Percentiles rank a stretch among this genome's conserved stretches.
phyloP scores from a whole-genome alignment of 1,284 basidiomycete species.

The Pterulicium gracile region DNA sequence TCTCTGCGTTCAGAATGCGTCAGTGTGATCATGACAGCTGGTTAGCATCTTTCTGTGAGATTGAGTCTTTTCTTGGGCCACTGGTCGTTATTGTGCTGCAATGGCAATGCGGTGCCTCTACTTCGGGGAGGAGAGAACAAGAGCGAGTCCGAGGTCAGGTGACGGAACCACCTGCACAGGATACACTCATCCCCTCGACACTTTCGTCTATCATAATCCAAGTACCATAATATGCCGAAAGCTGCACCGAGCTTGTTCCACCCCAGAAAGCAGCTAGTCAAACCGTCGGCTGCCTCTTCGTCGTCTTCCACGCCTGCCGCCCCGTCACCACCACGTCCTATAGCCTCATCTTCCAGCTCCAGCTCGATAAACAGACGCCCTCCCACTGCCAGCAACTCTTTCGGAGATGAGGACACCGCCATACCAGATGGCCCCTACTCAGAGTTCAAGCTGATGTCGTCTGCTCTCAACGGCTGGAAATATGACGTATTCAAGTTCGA shows the following conservation, averaged over 20 bases:
- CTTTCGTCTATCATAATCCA: too few species aligned
- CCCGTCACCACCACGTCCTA: slow-evolving; percentile 17
- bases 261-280: slow-evolving; percentile 36
- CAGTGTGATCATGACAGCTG: too few species aligned
- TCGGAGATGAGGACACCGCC: slow-evolving; percentile 32
- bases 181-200: too few species aligned
- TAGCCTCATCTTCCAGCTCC: slow-evolving; percentile 6
- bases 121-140: slow-evolving; percentile 2
- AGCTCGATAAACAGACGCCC: slow-evolving; percentile 16
- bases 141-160: neutral
- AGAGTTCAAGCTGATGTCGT: slow-evolving; percentile 68
- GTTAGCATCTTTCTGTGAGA: too few species aligned
- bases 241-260: slow-evolving; percentile 29
- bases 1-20: too few species aligned
- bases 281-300: slow-evolving; percentile 9
- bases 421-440: slow-evolving; percentile 52
- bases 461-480: slow-evolving; percentile 71
- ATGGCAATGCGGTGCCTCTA: too few species aligned
- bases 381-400: slow-evolving; percentile 19
- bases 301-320: slow-evolving; percentile 12
- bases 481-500: slow-evolving; percentile 82
- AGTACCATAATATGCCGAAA: too few species aligned
- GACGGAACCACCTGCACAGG: neutral
- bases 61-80: too few species aligned
- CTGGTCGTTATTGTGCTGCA: too few species aligned